Percentiles rank a stretch among this genome's conserved stretches.
phyloP scores from a whole-genome alignment of 805 yeast species.

The Maudiozyma pseudohumilis region DNA sequence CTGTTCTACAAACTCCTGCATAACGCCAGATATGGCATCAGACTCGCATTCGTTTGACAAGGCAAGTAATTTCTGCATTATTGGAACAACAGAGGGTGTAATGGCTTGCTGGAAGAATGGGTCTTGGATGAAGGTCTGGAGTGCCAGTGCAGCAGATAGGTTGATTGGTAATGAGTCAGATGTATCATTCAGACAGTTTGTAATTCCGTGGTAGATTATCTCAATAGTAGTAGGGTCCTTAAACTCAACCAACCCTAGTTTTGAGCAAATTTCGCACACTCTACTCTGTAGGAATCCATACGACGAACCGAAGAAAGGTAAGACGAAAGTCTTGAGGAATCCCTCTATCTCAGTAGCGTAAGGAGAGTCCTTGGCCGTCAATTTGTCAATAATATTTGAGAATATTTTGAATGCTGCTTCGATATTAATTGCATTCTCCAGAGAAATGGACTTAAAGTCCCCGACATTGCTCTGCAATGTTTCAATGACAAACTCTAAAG shows the following conservation, averaged over 20 bases:
- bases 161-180: conserved; percentile 59
- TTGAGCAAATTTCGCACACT: conserved; percentile 54
- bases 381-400: conserved; percentile 57
- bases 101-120: conserved; percentile 61
- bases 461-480: conserved; percentile 30
- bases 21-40: conserved; percentile 78
- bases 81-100: conserved; percentile 58
- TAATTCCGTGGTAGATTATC: conserved; percentile 37
- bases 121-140: conserved; percentile 65
- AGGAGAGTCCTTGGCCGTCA: conserved; percentile 46
- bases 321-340: conserved; percentile 51
- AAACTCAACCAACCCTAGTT: conserved; percentile 54
- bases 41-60: conserved; percentile 75
- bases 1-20: conserved; percentile 90
- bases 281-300: conserved; percentile 67
- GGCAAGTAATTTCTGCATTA: conserved; percentile 69
- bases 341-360: conserved; percentile 55
- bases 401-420: conserved; percentile 77
- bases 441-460: conserved; percentile 22
- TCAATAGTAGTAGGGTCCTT: conserved; percentile 30
- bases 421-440: conserved; percentile 49
- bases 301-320: conserved; percentile 60
- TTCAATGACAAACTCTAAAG: conserved; percentile 49
- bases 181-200: conserved; percentile 30
- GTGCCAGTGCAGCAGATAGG: conserved; percentile 74